Percentiles rank a stretch among this genome's conserved stretches.
Evolutionary conservation across 148 eudicot genomes (phyloP).

Genomic region (Heliosperma pusillum): DNA sequence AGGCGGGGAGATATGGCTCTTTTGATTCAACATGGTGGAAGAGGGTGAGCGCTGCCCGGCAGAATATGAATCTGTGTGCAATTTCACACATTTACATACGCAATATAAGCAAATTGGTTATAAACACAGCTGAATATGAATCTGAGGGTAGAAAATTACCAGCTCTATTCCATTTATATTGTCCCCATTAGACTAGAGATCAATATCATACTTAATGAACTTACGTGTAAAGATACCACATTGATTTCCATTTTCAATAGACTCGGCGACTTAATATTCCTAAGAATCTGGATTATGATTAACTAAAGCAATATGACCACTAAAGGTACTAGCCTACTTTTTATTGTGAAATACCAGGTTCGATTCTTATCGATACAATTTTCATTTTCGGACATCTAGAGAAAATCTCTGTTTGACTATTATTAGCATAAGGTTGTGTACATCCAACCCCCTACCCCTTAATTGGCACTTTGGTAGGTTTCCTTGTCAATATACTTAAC

Average conservation of each 20-base stretch:
- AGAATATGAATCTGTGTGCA: slow-evolving; percentile 77
- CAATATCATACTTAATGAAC: neutral
- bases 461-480: too few species aligned
- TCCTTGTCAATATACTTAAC: neutral
- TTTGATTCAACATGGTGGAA: slow-evolving; percentile 48
- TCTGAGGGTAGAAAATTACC: neutral
- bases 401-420: too few species aligned
- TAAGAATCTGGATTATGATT: too few species aligned
- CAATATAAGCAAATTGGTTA: neutral
- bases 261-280: neutral
- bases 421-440: too few species aligned
- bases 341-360: neutral
- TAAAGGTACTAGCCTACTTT: neutral
- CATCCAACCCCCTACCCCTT: too few species aligned
- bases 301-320: neutral
- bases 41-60: slow-evolving; percentile 72
- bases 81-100: slow-evolving; percentile 1
- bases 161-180: neutral
- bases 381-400: neutral
- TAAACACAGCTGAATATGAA: too few species aligned
- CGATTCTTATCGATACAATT: neutral
- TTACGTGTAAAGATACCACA: neutral
- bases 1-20: slow-evolving; percentile 60
- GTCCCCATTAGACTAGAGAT: neutral
- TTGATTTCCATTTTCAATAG: neutral